phyloP scores from a whole-genome alignment of 768 basidiomycete genomes.

The Tulasnella sp. region DNA sequence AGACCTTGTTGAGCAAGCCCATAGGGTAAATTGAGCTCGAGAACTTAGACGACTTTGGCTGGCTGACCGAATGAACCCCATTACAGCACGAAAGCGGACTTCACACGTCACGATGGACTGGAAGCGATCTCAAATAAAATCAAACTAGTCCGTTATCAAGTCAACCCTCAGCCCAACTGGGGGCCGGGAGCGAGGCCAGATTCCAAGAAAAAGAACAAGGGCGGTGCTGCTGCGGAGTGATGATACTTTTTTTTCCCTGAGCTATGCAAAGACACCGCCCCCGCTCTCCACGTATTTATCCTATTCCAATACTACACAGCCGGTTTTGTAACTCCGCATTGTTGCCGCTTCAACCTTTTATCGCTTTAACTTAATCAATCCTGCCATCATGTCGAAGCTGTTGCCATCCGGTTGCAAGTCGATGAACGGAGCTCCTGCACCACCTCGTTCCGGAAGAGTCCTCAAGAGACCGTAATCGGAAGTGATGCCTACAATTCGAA shows the following conservation, averaged over 20 bases:
- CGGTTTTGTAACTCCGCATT: neutral
- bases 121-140: slow-evolving; percentile 53
- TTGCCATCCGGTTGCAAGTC: slow-evolving; percentile 97
- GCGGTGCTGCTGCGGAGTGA: neutral
- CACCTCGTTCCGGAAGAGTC: slow-evolving; percentile 49
- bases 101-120: slow-evolving; percentile 62
- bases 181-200: slow-evolving; percentile 55
- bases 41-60: neutral
- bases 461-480: slow-evolving; percentile 79
- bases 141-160: slow-evolving; percentile 81
- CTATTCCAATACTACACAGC: neutral
- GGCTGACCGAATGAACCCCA: slow-evolving; percentile 16
- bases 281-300: neutral
- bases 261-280: too few relatives aligned
- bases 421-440: slow-evolving; percentile 45
- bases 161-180: slow-evolving; percentile 89
- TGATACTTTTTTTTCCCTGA: neutral
- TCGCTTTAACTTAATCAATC: slow-evolving; percentile 58
- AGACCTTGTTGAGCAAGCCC: slow-evolving; percentile 57
- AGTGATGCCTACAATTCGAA: slow-evolving; percentile 80
- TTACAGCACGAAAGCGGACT: slow-evolving; percentile 56
- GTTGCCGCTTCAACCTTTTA: neutral
- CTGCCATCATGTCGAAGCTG: slow-evolving; percentile 90
- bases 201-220: neutral
- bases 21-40: slow-evolving; percentile 44